phyloP scores from a whole-genome alignment of 2,329 filamentous ascomycete species.

The Furcasterigmium sp. region DNA sequence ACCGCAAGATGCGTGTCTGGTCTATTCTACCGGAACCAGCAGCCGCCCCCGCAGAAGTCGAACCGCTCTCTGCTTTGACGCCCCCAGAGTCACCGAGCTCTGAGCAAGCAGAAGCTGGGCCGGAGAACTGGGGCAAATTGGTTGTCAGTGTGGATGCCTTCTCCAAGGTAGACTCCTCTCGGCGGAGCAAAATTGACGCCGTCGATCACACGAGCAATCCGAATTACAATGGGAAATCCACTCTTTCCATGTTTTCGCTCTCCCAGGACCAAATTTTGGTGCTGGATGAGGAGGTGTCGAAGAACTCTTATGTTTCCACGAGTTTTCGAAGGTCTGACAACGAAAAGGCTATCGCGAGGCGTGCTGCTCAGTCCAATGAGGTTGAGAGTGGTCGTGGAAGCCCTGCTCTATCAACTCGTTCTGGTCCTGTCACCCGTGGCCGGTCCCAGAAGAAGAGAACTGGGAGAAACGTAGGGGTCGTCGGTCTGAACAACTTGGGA shows the following conservation, averaged over 20 bases:
- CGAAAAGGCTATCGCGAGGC: slow-evolving; percentile 29
- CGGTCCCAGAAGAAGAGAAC: slow-evolving; percentile 64
- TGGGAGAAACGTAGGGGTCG: slow-evolving; percentile 67
- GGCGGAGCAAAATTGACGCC: slow-evolving; percentile 14
- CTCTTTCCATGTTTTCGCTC: slow-evolving; percentile 61
- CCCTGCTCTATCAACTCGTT: slow-evolving; percentile 41
- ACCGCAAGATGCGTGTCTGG: slow-evolving; percentile 75
- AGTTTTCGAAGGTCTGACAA: slow-evolving; percentile 25
- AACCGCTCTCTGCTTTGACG: slow-evolving; percentile 27
- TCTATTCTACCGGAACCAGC: slow-evolving; percentile 44
- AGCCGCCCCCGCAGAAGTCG: slow-evolving; percentile 27
- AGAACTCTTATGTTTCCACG: slow-evolving; percentile 52
- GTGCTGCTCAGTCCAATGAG: slow-evolving; percentile 28
- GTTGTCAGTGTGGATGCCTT: slow-evolving; percentile 52
- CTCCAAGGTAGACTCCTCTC: slow-evolving; percentile 15
- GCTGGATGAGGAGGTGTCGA: slow-evolving; percentile 71
- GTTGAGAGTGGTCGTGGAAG: slow-evolving; percentile 65
- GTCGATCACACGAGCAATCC: slow-evolving; percentile 65
- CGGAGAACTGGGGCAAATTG: slow-evolving; percentile 33
- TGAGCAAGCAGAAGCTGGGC: slow-evolving; percentile 20
- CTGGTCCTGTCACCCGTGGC: slow-evolving; percentile 62
- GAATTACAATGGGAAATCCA: slow-evolving; percentile 72
- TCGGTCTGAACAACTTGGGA: slow-evolving; percentile 83
- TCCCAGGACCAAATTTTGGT: slow-evolving; percentile 71
- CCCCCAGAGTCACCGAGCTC: slow-evolving; percentile 33